Conservation (phyloP, 306 rosid species). For the Arachis hypogaea region DNA sequence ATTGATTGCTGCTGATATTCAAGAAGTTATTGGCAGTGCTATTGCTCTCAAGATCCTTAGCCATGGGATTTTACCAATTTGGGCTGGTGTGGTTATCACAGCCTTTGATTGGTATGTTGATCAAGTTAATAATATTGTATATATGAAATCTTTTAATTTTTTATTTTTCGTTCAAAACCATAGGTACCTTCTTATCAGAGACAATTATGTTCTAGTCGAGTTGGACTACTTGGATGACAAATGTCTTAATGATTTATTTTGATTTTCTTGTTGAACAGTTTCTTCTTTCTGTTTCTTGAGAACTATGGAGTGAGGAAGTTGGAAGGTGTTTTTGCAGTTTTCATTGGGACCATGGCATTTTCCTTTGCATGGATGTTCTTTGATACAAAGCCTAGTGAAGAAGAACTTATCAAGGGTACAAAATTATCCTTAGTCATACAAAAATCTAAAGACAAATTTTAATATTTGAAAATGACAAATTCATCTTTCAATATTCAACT, state of each 20-base stretch:
- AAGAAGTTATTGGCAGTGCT: conserved; percentile 86
- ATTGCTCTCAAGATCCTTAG: conserved; percentile 77
- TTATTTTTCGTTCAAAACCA: too few species aligned
- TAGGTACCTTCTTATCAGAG: too few species aligned
- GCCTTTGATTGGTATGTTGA: conserved; percentile 64
- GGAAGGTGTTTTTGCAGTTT: conserved; percentile 56
- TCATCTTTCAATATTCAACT: too few species aligned
- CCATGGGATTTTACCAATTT: conserved; percentile 68
- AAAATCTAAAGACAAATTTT: too few species aligned
- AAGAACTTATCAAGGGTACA: conserved; percentile 53
- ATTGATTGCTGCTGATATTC: conserved; percentile 78
- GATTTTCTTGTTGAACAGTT: conserved; percentile 43
- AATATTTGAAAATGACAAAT: too few species aligned
- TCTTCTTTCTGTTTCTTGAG: conserved; percentile 54
- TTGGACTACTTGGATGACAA: too few species aligned
- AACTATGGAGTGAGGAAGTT: conserved; percentile 61
- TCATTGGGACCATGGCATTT: conserved; percentile 52
- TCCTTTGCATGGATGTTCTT: conserved; percentile 62
- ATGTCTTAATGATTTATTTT: not conserved
- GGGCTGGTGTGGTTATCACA: conserved; percentile 79
- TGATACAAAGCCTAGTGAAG: conserved; percentile 47
- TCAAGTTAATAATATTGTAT: not conserved
- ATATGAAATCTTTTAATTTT: too few species aligned
- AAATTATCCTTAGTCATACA: not conserved
- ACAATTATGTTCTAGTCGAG: too few species aligned